Base-by-base conservation (phyloP, 495 filamentous ascomycete genomes). In the Pyrenopolyporus hunteri region DNA sequence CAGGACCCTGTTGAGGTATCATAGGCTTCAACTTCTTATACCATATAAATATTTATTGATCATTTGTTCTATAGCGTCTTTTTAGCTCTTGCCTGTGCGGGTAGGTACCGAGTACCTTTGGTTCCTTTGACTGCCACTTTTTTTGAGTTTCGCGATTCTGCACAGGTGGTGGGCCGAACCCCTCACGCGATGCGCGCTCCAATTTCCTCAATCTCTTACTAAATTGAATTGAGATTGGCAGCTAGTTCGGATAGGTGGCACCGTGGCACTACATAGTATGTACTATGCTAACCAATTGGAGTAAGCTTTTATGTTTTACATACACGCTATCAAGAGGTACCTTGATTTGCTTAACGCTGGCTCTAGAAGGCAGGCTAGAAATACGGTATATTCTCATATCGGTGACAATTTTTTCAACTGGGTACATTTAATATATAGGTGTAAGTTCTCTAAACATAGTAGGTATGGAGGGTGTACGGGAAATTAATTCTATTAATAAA, bases 61-160 rank as follows among this genome's bases (percentile, higher is more conserved):
- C 4, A 14, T 39, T 39, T 39, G 14, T 28, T 6, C 28, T 28
- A 14, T 45, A 9, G 26, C 5, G 26, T 29, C 9, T 29, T 29
- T 4, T 4, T 29, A 9, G 4, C 26, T 29, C 9, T 29, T 51
- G 8, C 6, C 46, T 44, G 16, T 36, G 10, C 8, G 37, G 37
- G 2, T 42, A 39, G n/a, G n/a, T 17, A 33, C 31, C 5, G 31
- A 9, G n/a, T 23, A 22, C 31, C 29, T 39, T 28, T 45, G 42
- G 42, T 45, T 45, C 36, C 46, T 22, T 25, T 43, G 29, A 28
- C 35, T 51, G 48, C 36, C 29, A 51, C 22, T 56, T 57, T 59
- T n/a, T 59, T 65, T 52, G 39, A 65, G 62, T 65, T 60, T 57
- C 62, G 48, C 56, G 10, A 45, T 39, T 39, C 61, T 59, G 10